phyloP scores from a whole-genome alignment of 257 asterid genomes.

The Euphrasia confusa region DNA sequence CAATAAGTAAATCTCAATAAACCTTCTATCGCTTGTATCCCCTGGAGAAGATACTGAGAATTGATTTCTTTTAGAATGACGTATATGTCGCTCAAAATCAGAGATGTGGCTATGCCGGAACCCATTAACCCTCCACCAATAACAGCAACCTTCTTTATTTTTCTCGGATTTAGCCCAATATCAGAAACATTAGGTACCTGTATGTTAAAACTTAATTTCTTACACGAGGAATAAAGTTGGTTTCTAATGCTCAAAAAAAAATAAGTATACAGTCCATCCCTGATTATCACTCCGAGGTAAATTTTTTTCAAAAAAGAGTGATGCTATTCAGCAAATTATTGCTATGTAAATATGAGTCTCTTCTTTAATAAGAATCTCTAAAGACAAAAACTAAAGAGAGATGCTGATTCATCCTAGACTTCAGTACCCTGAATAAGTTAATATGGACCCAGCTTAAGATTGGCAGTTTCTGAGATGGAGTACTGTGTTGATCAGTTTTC shows the following conservation, averaged over 20 bases:
- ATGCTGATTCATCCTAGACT: no score
- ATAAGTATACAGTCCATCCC: no score
- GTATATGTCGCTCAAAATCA: slow-evolving; percentile 52
- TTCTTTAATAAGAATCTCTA: background rate
- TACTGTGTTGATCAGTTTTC: no score
- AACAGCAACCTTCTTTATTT: slow-evolving; percentile 71
- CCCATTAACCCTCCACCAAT: slow-evolving; percentile 99
- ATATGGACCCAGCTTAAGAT: no score
- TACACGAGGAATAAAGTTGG: slow-evolving; percentile 2
- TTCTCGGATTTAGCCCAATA: slow-evolving; percentile 86
- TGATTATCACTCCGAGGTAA: no score
- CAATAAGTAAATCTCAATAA: slow-evolving; percentile 20
- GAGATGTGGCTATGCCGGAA: slow-evolving; percentile 93
- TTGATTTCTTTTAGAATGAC: slow-evolving; percentile 86
- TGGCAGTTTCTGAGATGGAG: no score
- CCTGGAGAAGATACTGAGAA: slow-evolving; percentile 82
- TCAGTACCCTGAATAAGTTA: no score
- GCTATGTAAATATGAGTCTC: no score
- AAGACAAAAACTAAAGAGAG: background rate
- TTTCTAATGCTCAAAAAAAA: slow-evolving; percentile 8
- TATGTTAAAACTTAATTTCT: background rate
- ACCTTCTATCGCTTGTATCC: slow-evolving; percentile 80
- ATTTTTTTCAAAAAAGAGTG: no score
- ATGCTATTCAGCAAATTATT: no score
- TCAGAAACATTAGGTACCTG: slow-evolving; percentile 91